phyloP scores from a whole-genome alignment of 2,329 filamentous ascomycete genomes.

The Tolypocladium inflatum region DNA sequence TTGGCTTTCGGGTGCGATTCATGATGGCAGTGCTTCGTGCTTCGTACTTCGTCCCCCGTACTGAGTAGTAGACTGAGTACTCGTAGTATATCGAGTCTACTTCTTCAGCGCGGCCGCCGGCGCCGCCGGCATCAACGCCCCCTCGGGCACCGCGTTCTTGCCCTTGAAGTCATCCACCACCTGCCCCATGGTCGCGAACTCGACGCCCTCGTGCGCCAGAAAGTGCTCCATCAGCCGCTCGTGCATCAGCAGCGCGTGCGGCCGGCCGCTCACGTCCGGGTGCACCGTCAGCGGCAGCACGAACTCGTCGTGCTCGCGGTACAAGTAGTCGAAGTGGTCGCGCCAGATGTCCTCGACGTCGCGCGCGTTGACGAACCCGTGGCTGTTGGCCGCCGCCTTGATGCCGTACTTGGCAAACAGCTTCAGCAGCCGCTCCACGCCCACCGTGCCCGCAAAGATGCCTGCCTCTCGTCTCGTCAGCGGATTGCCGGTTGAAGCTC shows the following conservation, averaged over 20 bases:
- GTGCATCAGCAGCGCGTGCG: constrained; percentile 65
- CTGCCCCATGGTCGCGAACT: constrained; percentile 61
- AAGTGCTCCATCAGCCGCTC: constrained; percentile 59
- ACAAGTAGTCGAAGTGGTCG: constrained; percentile 65
- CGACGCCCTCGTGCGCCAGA: constrained; percentile 49
- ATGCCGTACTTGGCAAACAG: constrained; percentile 65
- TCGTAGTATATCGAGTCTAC: background rate
- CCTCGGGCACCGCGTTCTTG: constrained; percentile 46
- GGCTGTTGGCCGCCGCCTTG: constrained; percentile 54
- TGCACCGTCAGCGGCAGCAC: constrained; percentile 72
- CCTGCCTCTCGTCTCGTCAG: constrained; percentile 21
- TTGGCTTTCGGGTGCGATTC: background rate
- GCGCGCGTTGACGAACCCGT: constrained; percentile 48
- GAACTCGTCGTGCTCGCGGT: constrained; percentile 67
- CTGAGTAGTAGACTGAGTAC: too few species aligned
- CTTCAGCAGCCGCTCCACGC: constrained; percentile 56
- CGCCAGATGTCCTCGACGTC: constrained; percentile 57
- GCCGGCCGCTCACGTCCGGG: constrained; percentile 62
- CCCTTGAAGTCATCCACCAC: constrained; percentile 67
- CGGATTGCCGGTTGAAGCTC: background rate
- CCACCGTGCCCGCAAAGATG: constrained; percentile 60
- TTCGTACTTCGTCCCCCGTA: too few species aligned
- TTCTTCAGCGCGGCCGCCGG: background rate
- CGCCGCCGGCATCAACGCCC: constrained; percentile 49
- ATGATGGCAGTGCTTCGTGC: too few species aligned